These are phyloP conservation scores for Cyberlindnera misumaiensis DNA, from an alignment of 805 yeast genomes.

Conservation along the genomic window DNA sequence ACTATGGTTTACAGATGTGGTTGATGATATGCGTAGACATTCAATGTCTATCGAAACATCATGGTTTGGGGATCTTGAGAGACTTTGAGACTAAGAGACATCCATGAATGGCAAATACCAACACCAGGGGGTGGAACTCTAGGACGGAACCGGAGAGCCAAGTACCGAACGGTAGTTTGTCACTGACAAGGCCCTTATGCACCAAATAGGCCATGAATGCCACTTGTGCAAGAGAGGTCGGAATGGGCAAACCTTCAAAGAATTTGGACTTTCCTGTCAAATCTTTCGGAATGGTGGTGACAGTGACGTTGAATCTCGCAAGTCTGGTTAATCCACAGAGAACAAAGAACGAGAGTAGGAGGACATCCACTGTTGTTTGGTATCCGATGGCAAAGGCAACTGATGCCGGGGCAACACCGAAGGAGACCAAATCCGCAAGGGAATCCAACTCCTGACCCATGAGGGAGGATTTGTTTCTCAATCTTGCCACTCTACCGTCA, in stretches of 20 bases:
- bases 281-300: conserved; percentile 89
- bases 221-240: conserved; percentile 76
- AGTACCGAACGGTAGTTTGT: conserved; percentile 60
- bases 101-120: conserved; percentile 70
- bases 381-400: conserved; percentile 90
- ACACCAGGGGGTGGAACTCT: conserved; percentile 70
- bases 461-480: conserved; percentile 83
- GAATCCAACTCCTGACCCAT: conserved; percentile 98
- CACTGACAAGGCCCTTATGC: conserved; percentile 39
- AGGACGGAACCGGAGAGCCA: conserved; percentile 45
- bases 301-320: conserved; percentile 94
- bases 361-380: conserved; percentile 74
- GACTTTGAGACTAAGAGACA: conserved; percentile 89
- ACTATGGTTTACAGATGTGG: no score
- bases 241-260: conserved; percentile 96
- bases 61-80: conserved; percentile 83
- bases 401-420: conserved; percentile 93
- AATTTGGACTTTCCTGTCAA: conserved; percentile 77
- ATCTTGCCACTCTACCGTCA: conserved; percentile 95
- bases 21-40: no score
- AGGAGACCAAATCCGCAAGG: conserved; percentile 88
- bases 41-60: no score
- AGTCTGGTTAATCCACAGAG: conserved; percentile 89
- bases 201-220: conserved; percentile 64
- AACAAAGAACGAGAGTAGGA: conserved; percentile 75